These are phyloP conservation scores for Stramenopiles sp. DNA, from an alignment of 352 stramenopile genomes.

Conservation along the genomic window DNA sequence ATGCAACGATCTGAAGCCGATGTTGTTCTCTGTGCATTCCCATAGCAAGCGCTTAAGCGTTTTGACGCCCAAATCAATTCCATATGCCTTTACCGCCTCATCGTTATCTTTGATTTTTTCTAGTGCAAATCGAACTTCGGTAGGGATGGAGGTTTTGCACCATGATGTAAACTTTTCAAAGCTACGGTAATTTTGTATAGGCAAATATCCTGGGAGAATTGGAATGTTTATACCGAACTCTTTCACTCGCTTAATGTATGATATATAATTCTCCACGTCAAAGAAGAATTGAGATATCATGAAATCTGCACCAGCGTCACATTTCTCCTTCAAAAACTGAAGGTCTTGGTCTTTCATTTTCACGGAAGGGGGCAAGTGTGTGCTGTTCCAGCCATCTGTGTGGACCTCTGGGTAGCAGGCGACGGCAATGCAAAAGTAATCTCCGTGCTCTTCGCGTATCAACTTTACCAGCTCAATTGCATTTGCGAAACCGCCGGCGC, in stretches of 20 bases:
- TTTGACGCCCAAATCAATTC: constrained; percentile 74
- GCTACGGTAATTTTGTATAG: constrained; percentile 37
- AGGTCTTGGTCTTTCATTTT: constrained; percentile 73
- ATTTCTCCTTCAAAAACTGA: constrained; percentile 87
- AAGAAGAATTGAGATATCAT: constrained; percentile 99
- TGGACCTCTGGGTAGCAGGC: constrained; percentile 95
- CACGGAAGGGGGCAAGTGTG: constrained; percentile 18
- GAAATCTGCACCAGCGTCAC: constrained; percentile 89
- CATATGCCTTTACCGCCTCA: constrained; percentile 81
- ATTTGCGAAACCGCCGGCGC: constrained; percentile 23
- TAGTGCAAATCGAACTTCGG: constrained; percentile 27
- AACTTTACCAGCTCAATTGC: constrained; percentile 87
- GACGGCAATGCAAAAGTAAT: constrained; percentile 86
- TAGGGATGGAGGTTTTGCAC: not conserved
- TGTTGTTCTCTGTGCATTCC: not conserved
- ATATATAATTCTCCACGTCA: constrained; percentile 76
- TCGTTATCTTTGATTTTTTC: constrained; percentile 84
- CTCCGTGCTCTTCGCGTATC: constrained; percentile 76
- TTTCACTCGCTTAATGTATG: constrained; percentile 74
- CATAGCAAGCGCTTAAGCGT: constrained; percentile 47
- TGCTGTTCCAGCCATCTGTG: constrained; percentile 3
- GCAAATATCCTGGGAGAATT: constrained; percentile 96
- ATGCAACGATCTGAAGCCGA: constrained; percentile 33
- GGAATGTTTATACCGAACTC: constrained; percentile 70
- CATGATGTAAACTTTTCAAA: not conserved